Evolutionary conservation across 495 filamentous ascomycete species (phyloP).

Genomic region (Tirmania nivea): DNA sequence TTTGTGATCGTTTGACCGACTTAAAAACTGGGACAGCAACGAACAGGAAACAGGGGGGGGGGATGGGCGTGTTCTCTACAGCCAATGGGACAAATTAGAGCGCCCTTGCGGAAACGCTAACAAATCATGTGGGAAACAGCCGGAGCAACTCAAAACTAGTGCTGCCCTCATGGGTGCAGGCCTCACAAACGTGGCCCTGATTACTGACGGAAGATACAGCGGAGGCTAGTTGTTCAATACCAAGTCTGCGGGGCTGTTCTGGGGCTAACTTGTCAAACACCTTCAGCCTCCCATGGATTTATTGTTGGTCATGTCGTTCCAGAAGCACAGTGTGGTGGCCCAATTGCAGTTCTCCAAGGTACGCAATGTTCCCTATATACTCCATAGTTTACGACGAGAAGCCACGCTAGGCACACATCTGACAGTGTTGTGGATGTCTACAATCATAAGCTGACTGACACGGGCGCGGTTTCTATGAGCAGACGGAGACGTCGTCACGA

Average conservation of each 20-base stretch:
- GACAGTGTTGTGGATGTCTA: too few relatives aligned
- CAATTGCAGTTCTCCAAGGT: slow-evolving; percentile 20
- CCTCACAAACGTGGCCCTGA: slow-evolving; percentile 67
- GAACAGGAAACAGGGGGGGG: not conserved
- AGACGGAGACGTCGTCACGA: slow-evolving; percentile 70
- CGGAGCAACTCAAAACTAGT: slow-evolving; percentile 79
- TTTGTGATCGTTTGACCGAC: too few relatives aligned
- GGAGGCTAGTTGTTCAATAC: slow-evolving; percentile 25
- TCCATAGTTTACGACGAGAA: slow-evolving; percentile 40
- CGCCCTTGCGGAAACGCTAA: not conserved
- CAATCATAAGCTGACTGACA: too few relatives aligned
- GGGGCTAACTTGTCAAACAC: slow-evolving; percentile 1
- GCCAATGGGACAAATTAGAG: too few relatives aligned
- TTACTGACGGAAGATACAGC: slow-evolving; percentile 82
- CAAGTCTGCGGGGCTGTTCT: not conserved
- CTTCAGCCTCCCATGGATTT: slow-evolving; percentile 65
- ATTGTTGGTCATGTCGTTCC: slow-evolving; percentile 87
- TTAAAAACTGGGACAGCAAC: too few relatives aligned
- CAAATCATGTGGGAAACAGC: slow-evolving; percentile 21
- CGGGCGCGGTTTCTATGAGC: slow-evolving; percentile 23
- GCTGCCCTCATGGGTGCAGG: slow-evolving; percentile 87
- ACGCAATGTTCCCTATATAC: slow-evolving; percentile 34
- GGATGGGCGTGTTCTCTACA: not conserved
- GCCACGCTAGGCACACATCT: too few relatives aligned
- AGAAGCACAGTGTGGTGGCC: slow-evolving; percentile 40